phyloP scores from a whole-genome alignment of 257 asterid species.

The Mitragyna speciosa region DNA sequence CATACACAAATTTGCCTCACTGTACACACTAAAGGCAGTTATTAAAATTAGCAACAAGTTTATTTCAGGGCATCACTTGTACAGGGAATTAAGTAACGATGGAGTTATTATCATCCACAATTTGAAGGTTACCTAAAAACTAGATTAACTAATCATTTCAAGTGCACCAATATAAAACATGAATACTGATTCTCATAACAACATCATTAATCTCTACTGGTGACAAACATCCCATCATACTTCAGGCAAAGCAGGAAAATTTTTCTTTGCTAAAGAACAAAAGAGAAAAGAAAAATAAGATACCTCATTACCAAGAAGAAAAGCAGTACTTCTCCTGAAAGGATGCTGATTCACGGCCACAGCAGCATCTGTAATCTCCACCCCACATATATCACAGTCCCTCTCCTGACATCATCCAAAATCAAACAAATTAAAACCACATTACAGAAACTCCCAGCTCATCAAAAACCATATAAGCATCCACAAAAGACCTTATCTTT shows the following conservation, averaged over 20 bases:
- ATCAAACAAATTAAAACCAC: not conserved
- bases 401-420: conserved; percentile 50
- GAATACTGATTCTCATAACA: not conserved
- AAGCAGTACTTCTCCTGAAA: conserved; percentile 86
- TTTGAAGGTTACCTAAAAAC: not conserved
- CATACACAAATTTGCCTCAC: not conserved
- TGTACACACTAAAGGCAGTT: not conserved
- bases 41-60: no score
- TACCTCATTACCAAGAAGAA: conserved; percentile 98
- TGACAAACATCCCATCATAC: not conserved
- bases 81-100: not conserved
- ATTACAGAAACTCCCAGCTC: not conserved
- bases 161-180: not conserved
- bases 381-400: conserved; percentile 94
- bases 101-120: not conserved
- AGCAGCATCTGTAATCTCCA: conserved; percentile 83
- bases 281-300: not conserved
- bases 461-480: not conserved
- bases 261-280: no score
- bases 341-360: conserved; percentile 78
- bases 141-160: not conserved
- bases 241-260: not conserved
- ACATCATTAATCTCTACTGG: not conserved
- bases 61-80: no score
- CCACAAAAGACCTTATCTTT: not conserved